Base-by-base conservation (phyloP, 2,329 filamentous ascomycete genomes). In the Thielaviopsis euricoi region DNA sequence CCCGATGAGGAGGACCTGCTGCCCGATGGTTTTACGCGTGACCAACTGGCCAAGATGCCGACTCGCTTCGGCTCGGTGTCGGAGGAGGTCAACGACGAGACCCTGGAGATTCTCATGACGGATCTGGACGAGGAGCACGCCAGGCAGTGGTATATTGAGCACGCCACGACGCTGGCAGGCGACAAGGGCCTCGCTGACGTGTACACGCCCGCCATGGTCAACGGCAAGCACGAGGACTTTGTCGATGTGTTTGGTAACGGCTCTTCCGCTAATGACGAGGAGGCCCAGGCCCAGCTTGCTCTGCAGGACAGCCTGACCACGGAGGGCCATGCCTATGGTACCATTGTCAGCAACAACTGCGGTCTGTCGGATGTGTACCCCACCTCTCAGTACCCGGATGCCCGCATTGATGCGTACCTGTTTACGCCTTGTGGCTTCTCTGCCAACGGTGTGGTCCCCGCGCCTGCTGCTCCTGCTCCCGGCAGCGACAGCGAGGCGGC, bases 361-460 rank as follows among this genome's bases (percentile, higher is more conserved):
- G 93, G 93, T 55, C 79, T 98, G 53, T 85, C 89, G 19, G 85
- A 89, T 62, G 83, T 98, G 61, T 98, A 97, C 66, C 86, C 93
- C 5, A 83, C 81, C 51, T 83, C 82, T 60, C 85, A 86, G 70
- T 97, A 95, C 68, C 90, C 93, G 0, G 91, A 96, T 64, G 87
- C 93, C 22, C 86, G 88, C 60, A 88, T 98, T 63, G 93, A 98
- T 65, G 89, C 93, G 22, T 98, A 97, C 70, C 80, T 96, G 57
- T 98, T 98, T 75, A 89, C 87, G 0, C 93, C 93, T 0, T 98
- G 93, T 67, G 93, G 93, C 60, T 98, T 95, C 72, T 96, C 90
- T 6, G 93, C 93, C 69, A 98, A 98, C 67, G 93, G 89, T 56
- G 90, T 98, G 21, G 81, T 98, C 49, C 93, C 93, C 6, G 84